A percentile compares a stretch with the other conserved stretches of the same genome.
These are phyloP conservation scores for Ophiostoma novo-ulmi DNA, from an alignment of 2,329 filamentous ascomycete species.

Conservation along the genomic window DNA sequence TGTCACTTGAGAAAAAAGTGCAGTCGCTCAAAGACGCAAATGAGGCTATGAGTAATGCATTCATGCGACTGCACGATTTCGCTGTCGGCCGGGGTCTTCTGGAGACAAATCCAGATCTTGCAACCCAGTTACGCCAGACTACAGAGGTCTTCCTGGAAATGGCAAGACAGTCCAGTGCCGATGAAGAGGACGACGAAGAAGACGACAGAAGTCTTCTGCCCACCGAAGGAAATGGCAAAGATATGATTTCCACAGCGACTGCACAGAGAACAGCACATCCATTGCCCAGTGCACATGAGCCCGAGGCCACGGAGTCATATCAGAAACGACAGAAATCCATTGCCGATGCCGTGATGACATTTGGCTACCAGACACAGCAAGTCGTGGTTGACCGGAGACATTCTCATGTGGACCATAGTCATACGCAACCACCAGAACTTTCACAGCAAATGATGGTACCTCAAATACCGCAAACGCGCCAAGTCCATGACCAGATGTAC, in stretches of 20 bases:
- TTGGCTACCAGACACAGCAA: constrained; percentile 20
- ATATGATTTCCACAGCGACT: neutral
- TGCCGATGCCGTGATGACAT: constrained; percentile 17
- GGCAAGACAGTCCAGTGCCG: constrained; percentile 43
- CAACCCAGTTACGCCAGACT: constrained; percentile 51
- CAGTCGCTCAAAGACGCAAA: constrained; percentile 63
- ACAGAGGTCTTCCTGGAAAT: constrained; percentile 56
- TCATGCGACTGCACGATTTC: constrained; percentile 61
- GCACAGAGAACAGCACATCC: neutral
- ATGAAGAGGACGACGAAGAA: constrained; percentile 32
- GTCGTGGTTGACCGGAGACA: neutral
- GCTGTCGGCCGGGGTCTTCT: constrained; percentile 54
- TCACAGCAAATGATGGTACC: neutral
- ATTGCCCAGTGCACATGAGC: neutral
- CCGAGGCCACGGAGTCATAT: neutral
- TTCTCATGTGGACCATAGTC: neutral
- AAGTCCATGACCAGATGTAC: neutral
- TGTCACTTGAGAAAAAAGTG: constrained; percentile 65
- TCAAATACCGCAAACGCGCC: neutral
- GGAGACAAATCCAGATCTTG: constrained; percentile 52
- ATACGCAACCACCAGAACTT: neutral
- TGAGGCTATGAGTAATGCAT: constrained; percentile 67
- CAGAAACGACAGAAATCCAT: constrained; percentile 18
- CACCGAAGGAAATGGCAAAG: neutral
- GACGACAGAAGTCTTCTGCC: constrained; percentile 2